A percentile compares a stretch with the other conserved stretches of the same genome.
phyloP scores from a whole-genome alignment of 805 yeast genomes.

The Kazachstania viticola region DNA sequence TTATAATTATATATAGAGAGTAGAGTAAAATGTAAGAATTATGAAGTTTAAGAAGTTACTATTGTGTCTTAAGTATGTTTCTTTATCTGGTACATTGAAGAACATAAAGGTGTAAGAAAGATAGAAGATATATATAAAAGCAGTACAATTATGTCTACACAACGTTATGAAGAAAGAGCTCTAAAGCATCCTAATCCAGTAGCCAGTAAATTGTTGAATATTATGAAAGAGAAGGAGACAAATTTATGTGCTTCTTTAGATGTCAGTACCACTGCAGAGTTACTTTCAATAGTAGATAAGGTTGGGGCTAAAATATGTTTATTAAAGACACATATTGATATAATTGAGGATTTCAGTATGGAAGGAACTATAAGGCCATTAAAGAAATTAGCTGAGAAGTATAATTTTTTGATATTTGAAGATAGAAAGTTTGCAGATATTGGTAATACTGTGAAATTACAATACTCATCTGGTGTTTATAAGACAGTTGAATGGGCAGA shows the following conservation, averaged over 20 bases:
- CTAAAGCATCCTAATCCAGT: conserved; percentile 61
- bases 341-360: conserved; percentile 76
- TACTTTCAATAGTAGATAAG: conserved; percentile 57
- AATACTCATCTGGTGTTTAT: conserved; percentile 82
- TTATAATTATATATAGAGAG: too few relatives aligned
- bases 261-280: conserved; percentile 68
- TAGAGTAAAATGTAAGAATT: too few relatives aligned
- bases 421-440: conserved; percentile 98
- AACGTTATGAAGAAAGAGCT: conserved; percentile 60
- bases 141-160: conserved; percentile 14
- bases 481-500: conserved; percentile 91
- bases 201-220: conserved; percentile 57
- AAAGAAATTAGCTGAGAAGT: conserved; percentile 59
- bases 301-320: conserved; percentile 88
- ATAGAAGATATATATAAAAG: conserved; percentile 1
- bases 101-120: background rate
- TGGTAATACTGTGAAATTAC: conserved; percentile 93
- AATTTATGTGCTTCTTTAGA: conserved; percentile 94
- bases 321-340: conserved; percentile 90
- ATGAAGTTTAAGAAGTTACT: too few relatives aligned
- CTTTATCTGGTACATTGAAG: too few relatives aligned
- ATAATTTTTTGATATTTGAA: conserved; percentile 85
- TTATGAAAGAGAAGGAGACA: conserved; percentile 72
- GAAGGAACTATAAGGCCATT: conserved; percentile 73
- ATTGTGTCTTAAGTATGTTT: too few relatives aligned